Conservation (phyloP, 768 basidiomycete species). For the Lentinula guzmanii region DNA sequence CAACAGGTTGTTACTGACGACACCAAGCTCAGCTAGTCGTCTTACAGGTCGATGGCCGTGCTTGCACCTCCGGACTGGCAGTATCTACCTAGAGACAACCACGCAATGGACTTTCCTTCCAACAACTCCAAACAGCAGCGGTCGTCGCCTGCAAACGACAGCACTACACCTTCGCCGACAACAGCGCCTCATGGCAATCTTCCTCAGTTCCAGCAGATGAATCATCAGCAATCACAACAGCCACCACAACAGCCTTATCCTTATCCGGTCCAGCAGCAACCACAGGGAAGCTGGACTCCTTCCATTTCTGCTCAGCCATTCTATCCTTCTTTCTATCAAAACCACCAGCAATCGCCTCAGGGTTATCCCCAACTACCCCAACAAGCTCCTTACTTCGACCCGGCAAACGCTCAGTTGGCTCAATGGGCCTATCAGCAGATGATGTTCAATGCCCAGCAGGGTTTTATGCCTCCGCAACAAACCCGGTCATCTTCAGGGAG, state of each 20-base stretch:
- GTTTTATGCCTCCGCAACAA: constrained; percentile 36
- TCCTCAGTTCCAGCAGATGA: constrained; percentile 8
- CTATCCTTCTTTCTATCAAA: constrained; percentile 76
- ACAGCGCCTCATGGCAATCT: constrained; percentile 16
- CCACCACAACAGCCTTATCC: constrained; percentile 46
- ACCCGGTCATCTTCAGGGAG: constrained; percentile 35
- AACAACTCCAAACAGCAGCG: constrained; percentile 47
- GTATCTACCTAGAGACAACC: constrained; percentile 49
- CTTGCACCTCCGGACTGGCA: constrained; percentile 76
- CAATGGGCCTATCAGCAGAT: constrained; percentile 92
- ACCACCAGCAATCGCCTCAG: constrained; percentile 48
- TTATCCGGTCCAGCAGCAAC: constrained; percentile 67
- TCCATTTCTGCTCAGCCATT: constrained; percentile 63
- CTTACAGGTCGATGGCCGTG: constrained; percentile 61
- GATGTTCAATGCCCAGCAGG: constrained; percentile 72
- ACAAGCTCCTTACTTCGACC: constrained; percentile 67
- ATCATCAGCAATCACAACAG: constrained; percentile 18
- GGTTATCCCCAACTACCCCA: constrained; percentile 44
- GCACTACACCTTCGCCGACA: constrained; percentile 20
- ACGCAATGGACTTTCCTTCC: constrained; percentile 52
- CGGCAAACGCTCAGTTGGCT: constrained; percentile 67
- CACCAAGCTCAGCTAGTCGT: constrained; percentile 4
- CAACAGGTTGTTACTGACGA: constrained; percentile 5
- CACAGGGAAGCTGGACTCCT: constrained; percentile 66
- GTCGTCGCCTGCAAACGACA: constrained; percentile 56